Conservation (phyloP, 768 basidiomycete species). For the Russula virescens region DNA sequence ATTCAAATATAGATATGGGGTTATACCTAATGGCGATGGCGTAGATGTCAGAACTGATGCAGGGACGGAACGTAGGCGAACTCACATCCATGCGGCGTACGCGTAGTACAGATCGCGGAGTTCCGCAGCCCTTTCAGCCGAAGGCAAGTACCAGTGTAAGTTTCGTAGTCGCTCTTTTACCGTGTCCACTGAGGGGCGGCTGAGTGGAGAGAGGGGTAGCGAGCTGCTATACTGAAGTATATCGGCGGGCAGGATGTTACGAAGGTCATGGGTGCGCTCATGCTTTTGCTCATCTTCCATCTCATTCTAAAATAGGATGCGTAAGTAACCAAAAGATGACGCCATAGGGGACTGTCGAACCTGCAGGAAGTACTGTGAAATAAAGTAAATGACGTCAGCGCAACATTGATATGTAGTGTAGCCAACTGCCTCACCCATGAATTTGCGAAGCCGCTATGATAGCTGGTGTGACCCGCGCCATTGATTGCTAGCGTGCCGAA, state of each 20-base stretch:
- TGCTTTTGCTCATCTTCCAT: constrained; percentile 50
- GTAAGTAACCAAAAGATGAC: constrained; percentile 12
- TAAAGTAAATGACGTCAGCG: constrained; percentile 22
- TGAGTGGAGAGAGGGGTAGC: constrained; percentile 51
- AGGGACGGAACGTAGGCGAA: constrained; percentile 41
- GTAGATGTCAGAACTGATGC: constrained; percentile 32
- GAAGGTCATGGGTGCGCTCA: constrained; percentile 43
- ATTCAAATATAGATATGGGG: constrained; percentile 53
- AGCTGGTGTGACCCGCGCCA: constrained; percentile 66
- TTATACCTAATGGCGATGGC: constrained; percentile 43
- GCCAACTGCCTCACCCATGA: constrained; percentile 52
- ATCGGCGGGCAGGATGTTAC: constrained; percentile 52
- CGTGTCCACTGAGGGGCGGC: constrained; percentile 33
- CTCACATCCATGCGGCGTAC: constrained; percentile 70
- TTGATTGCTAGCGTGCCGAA: constrained; percentile 76
- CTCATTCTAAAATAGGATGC: constrained; percentile 46
- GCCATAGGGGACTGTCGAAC: constrained; percentile 34
- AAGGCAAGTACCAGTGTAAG: constrained; percentile 67
- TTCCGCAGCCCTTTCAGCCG: constrained; percentile 51
- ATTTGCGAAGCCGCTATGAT: constrained; percentile 69
- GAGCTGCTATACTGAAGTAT: constrained; percentile 60
- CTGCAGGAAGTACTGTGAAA: constrained; percentile 63
- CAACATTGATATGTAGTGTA: neutral
- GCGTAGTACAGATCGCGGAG: constrained; percentile 53
- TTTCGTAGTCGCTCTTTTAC: constrained; percentile 46